Evolutionary conservation across 106 monocot species (phyloP), one percentile per base, ranked within the genome.

Genomic region (Dactylorhiza incarnata): DNA sequence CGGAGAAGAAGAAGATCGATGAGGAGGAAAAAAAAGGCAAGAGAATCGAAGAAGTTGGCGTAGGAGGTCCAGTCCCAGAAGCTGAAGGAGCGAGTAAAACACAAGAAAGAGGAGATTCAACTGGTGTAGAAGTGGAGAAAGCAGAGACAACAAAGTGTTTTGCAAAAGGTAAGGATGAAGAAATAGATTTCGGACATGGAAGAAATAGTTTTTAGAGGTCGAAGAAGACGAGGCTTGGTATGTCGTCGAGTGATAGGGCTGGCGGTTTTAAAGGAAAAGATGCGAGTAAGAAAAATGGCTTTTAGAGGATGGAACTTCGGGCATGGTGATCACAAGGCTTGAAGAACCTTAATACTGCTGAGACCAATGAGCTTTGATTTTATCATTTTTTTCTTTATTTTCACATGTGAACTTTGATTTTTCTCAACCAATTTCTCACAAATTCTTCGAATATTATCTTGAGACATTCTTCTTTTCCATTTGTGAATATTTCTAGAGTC

Each of bases 71-170:
- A 92, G 70, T 84, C 85, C 4, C 82, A 90, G 82, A 95, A 92
- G 73, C 73, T 72, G 13, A 92, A 84, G 74, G 95, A 95, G 83
- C 82, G 86, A 70, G 84, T 81, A 15, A 95, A 90, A 85, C 69
- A 62, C 45, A 92, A 92, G 86, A 95, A 95, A 71, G 95, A 95
- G 65, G 89, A 88, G 7, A 92, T 92, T 25, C 91, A 95, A 26
- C 84, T 82, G 4, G 91, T 95, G 15, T 91, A 95, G 83, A 95
- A 87, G 78, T 95, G 95, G 95, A 87, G 91, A 84, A 95, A 95
- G 81, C 95, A 95, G 82, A 89, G 95, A 77, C 89, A 91, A 81
- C 87, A 81, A 67, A 84, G 84, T 16, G 92, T 19, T 95, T 88
- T 73, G 78, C 87, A 9, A 83, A 61, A 29, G 89, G 87, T 17